Evolutionary conservation across 352 stramenopile species (phyloP), one percentile per base, ranked within the genome.

Genomic region (Pythium inflatum): DNA sequence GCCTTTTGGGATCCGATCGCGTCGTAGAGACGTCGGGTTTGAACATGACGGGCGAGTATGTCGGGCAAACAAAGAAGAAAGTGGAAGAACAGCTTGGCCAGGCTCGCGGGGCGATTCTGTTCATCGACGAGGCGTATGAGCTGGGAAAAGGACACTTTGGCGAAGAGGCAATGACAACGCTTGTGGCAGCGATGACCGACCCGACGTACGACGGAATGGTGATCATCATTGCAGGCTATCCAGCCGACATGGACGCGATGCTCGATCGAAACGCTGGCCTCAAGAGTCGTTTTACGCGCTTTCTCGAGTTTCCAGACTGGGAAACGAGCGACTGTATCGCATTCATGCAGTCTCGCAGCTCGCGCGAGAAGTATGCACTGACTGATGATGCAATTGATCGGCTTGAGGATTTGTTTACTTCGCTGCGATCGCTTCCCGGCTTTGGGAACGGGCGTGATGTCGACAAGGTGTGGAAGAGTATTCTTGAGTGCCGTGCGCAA

Each of bases 51-150:
- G 92, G 87, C 69, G 74, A 94, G 36, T 91, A 93, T 43, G 78
- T 98, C 30, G 92, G 91, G 0, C 89, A 96, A 5, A 98, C 93
- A 3, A 92, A 98, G 59, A 83, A 93, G 55, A 95, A 93, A 40
- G 95, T 97, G 5, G 80, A 81, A 13, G 76, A 88, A n/a, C 86
- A 98, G 53, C 75, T 98, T 3, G 85, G 92, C 7, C 80, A 97
- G 68, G 94, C 94, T 3, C 83, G 87, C 25, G 96, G 95, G 11
- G 94, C 91, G 27, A 81, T 99, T 40, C 70, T 99, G 27, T 98
- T 98, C 68, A 90, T 98, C 40, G 89, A 98, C 68, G 94, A 98
- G 68, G 87, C 92, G 8, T 98, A 98, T 64, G 94, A 91, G 30
- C 61, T 98, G 9, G 85, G 95, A 0, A 95, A 95, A 76, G 88